Evolutionary conservation across 1,284 basidiomycete genomes (phyloP).

Genomic region (Ustilago lituana): DNA sequence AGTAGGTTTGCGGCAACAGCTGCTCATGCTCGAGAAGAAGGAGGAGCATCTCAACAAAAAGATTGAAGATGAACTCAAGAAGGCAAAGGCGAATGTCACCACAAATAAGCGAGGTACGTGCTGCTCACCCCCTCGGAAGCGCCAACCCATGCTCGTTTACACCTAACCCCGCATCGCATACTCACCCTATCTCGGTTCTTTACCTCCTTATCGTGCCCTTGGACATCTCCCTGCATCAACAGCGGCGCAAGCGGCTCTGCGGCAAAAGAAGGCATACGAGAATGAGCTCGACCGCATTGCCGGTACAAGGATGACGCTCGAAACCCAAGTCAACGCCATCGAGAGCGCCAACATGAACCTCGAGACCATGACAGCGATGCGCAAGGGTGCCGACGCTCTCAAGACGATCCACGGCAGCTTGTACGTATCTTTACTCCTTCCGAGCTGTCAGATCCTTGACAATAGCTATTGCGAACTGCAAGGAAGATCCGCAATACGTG

Average conservation of each 20-base stretch:
- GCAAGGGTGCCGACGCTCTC: conserved; percentile 90
- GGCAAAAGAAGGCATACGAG: conserved; percentile 93
- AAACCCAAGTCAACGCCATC: conserved; percentile 94
- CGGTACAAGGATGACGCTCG: conserved; percentile 88
- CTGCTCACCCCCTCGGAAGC: too few species aligned
- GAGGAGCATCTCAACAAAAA: conserved; percentile 96
- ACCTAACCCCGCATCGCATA: too few species aligned
- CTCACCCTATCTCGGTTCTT: too few species aligned
- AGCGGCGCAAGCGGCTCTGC: conserved; percentile 77
- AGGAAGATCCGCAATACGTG: too few species aligned
- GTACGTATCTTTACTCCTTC: conserved; percentile 7
- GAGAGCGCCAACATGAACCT: conserved; percentile 98
- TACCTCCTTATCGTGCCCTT: too few species aligned
- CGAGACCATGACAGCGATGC: conserved; percentile 98
- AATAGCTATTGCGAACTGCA: too few species aligned
- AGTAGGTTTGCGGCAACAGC: conserved; percentile 68
- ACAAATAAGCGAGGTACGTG: conserved; percentile 91
- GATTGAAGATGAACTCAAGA: conserved; percentile 92
- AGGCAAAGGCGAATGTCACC: conserved; percentile 91
- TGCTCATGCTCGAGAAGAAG: conserved; percentile 97
- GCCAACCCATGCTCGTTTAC: too few species aligned
- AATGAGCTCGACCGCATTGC: conserved; percentile 86
- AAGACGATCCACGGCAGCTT: conserved; percentile 90
- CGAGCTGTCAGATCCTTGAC: too few species aligned
- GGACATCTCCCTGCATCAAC: too few species aligned